Evolutionary conservation across 805 yeast genomes (phyloP).

Genomic region (Schizosaccharomyces japonicus): DNA sequence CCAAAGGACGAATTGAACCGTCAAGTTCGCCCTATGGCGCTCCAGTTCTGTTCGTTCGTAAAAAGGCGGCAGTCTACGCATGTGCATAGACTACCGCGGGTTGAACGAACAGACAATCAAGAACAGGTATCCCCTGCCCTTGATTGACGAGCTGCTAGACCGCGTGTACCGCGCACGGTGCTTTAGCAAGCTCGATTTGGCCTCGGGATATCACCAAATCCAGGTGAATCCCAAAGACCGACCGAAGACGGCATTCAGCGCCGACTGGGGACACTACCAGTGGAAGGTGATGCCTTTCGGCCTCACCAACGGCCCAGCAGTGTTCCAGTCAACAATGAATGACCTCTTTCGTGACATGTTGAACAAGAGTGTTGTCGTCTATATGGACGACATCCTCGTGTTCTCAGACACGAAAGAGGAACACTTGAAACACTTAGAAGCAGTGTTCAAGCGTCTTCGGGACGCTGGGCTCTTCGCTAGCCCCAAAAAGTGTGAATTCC

Average conservation of each 20-base stretch:
- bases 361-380: conserved; percentile 8
- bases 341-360: conserved; percentile 7
- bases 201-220: conserved; percentile 6
- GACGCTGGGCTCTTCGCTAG: conserved; percentile 6
- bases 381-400: conserved; percentile 12
- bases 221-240: not conserved
- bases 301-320: conserved; percentile 13
- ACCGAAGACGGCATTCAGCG: conserved; percentile 13
- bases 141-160: no score
- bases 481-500: not conserved
- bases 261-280: conserved; percentile 11
- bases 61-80: no score
- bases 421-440: conserved; percentile 7
- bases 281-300: conserved; percentile 15
- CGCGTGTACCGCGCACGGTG: conserved; percentile 6
- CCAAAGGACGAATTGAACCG: not conserved
- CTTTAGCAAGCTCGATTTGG: no score
- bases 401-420: conserved; percentile 7
- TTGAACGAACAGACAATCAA: no score
- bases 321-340: conserved; percentile 11
- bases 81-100: no score
- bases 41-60: conserved; percentile 4
- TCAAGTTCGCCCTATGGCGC: not conserved
- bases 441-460: conserved; percentile 1
- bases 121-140: no score